A percentile compares a stretch with the other conserved stretches of the same genome.
Conservation (phyloP, 345 rosid species). For the rapeseed (Brassica napus) region Da-Ae NC_063446.1:39451001-39451500, state of each 20-base stretch:
- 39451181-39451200: constrained; percentile 46
- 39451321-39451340: constrained; percentile 1
- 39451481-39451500: background rate
- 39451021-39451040: constrained; percentile 79
- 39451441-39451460: background rate
- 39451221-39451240: constrained; percentile 43
- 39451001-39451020: constrained; percentile 57
- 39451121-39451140: constrained; percentile 16
- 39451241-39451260: constrained; percentile 27
- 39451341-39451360: constrained; percentile 32
- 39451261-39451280: constrained; percentile 31
- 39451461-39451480: constrained; percentile 4
- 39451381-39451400: constrained; percentile 26
- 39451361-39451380: constrained; percentile 27
- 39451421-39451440: constrained; percentile 22
- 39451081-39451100: constrained; percentile 22
- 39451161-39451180: constrained; percentile 25
- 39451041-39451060: constrained; percentile 3
- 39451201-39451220: constrained; percentile 41
- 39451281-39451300: constrained; percentile 40
- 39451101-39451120: constrained; percentile 14
- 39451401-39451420: constrained; percentile 35
- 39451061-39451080: constrained; percentile 22
- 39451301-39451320: constrained; percentile 36
- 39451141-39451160: constrained; percentile 28